These are phyloP conservation scores for Biscogniauxia mediterranea DNA, from an alignment of 2,329 filamentous ascomycete species.

Conservation along the genomic window DNA sequence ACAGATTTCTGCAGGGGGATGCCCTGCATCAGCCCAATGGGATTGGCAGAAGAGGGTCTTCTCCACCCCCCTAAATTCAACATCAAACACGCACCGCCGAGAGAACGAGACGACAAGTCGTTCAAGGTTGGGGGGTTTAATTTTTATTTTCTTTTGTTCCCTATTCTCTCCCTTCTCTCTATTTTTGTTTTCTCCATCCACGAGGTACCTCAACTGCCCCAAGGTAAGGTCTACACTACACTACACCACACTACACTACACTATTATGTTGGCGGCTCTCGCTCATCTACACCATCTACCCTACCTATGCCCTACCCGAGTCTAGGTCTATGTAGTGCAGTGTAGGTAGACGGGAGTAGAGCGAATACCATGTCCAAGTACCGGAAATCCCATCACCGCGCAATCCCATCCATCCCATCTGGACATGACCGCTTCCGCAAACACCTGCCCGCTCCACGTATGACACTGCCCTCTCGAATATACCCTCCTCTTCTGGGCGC, in stretches of 20 bases:
- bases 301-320: background rate
- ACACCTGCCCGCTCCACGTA: background rate
- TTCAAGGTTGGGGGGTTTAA: slow-evolving; percentile 1
- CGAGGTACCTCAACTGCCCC: too few relatives aligned
- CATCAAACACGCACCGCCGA: slow-evolving; percentile 42
- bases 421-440: background rate
- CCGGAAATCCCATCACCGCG: background rate
- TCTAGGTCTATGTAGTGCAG: background rate
- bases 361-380: background rate
- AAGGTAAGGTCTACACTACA: too few relatives aligned
- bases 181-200: too few relatives aligned
- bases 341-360: background rate
- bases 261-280: slow-evolving; percentile 10
- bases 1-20: slow-evolving; percentile 23
- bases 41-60: slow-evolving; percentile 25
- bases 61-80: slow-evolving; percentile 37
- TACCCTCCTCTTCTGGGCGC: slow-evolving; percentile 26
- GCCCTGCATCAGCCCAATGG: slow-evolving; percentile 17
- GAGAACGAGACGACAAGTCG: slow-evolving; percentile 33
- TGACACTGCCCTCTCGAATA: slow-evolving; percentile 20
- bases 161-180: slow-evolving; percentile 10
- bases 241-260: too few relatives aligned
- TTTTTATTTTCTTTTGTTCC: slow-evolving; percentile 1
- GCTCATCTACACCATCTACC: background rate
- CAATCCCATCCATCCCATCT: background rate